Base-by-base conservation (phyloP, 2,329 filamentous ascomycete genomes). In the Penicillium sp. region DNA sequence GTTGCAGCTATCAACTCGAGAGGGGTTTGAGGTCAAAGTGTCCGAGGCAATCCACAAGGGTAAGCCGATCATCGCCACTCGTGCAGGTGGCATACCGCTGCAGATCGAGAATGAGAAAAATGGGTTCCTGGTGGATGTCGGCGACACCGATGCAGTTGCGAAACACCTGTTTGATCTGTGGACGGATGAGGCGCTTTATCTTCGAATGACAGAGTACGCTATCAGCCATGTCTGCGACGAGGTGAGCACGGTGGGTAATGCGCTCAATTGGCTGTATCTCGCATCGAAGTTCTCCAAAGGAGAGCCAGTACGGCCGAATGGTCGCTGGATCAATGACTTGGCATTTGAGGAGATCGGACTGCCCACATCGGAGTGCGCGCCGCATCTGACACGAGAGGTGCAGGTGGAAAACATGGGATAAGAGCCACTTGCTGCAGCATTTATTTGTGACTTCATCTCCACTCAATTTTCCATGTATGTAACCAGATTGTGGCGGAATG, bases 21-120 rank as follows among this genome's bases (percentile, higher is more conserved):
- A 92, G 58, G 85, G 85, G 0, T 92, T 92, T 52, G 85, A 92
- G 62, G 82, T 92, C 52, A 92, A 92, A 64, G 84, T 92, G 4
- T 87, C 82, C 0, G 86, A 92, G 63, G 85, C 84, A 1, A 71
- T 90, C 14, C 85, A 89, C 56, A 85, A 87, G 30, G 85, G 85
- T 10, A 77, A 82, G 2, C 85, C 85, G 1, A 75, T 88, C 52
- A 86, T 92, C 45, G 84, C 82, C 2, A 85, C 82, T 1, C 71
- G 72, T 13, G 80, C 81, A 1, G 85, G 85, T n/a, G 85, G 85
- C 8, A 89, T 92, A 36, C 84, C 85, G 1, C 70, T 90, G 3
- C 85, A 92, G 59, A 75, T 92, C 39, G 74, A 84, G 59, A 69
- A 89, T 51, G 71, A 72, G 23, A 76, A 84, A 57, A 82, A 82